A percentile compares a stretch with the other conserved stretches of the same genome.
These are phyloP conservation scores for Serendipita sp. DNA, from an alignment of 768 basidiomycete genomes.

Conservation along the genomic window DNA sequence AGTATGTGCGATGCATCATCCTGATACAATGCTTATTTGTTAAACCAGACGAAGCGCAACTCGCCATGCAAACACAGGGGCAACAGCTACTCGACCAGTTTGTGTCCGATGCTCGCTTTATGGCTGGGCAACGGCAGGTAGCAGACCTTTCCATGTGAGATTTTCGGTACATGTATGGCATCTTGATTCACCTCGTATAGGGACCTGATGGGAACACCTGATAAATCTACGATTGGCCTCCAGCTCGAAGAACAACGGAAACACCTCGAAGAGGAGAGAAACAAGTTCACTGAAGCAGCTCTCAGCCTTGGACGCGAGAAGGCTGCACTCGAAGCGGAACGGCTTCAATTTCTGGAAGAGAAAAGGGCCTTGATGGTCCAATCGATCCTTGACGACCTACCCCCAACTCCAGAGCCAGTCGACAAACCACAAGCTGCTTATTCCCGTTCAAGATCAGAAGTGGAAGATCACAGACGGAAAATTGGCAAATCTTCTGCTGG, in stretches of 20 bases:
- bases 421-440: constrained; percentile 26
- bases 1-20: neutral
- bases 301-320: constrained; percentile 49
- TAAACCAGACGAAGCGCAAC: constrained; percentile 6
- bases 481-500: neutral
- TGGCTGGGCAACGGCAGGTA: constrained; percentile 20
- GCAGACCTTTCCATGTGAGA: constrained; percentile 29
- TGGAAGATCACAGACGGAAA: constrained; percentile 62
- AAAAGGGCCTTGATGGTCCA: constrained; percentile 26
- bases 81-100: constrained; percentile 36
- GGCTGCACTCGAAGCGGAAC: constrained; percentile 51
- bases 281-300: constrained; percentile 47
- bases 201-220: constrained; percentile 38
- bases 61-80: constrained; percentile 7
- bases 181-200: neutral
- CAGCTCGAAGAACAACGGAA: constrained; percentile 35
- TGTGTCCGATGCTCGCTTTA: constrained; percentile 25
- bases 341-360: constrained; percentile 46
- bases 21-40: neutral
- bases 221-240: constrained; percentile 38
- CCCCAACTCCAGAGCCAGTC: constrained; percentile 11
- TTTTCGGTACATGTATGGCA: neutral
- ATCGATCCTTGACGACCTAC: constrained; percentile 9
- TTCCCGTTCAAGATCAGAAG: constrained; percentile 70
- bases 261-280: constrained; percentile 51